Percentiles rank a stretch among this genome's conserved stretches.
Conservation (phyloP, 2,329 filamentous ascomycete genomes). For the Fusarium sp. region DNA sequence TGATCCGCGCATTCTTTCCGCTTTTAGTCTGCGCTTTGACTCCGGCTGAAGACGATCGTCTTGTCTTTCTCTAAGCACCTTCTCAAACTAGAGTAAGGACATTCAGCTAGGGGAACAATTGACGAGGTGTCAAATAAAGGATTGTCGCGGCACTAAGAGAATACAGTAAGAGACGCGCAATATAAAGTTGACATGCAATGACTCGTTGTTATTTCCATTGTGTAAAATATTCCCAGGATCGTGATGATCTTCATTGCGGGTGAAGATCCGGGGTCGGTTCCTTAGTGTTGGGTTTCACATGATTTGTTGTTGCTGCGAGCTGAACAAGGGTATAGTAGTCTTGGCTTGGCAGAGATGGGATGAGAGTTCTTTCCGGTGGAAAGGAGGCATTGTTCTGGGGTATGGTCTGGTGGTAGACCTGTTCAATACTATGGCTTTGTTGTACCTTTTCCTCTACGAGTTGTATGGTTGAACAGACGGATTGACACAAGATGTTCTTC, state of each 20-base stretch:
- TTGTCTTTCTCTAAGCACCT: background rate
- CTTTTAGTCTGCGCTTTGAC: background rate
- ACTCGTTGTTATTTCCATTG: background rate
- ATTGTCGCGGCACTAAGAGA: background rate
- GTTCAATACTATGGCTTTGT: background rate
- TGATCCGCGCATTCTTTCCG: background rate
- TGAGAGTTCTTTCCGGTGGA: background rate
- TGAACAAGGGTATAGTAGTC: background rate
- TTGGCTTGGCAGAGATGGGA: background rate
- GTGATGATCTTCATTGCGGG: background rate
- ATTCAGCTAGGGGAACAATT: background rate
- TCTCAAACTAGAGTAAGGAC: too few relatives aligned
- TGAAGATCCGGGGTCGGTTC: conserved; percentile 11
- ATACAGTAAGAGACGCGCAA: background rate
- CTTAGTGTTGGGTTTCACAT: background rate
- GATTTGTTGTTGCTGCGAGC: background rate
- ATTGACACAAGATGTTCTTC: too few relatives aligned
- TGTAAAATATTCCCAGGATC: background rate
- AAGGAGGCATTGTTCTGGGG: background rate
- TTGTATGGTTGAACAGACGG: too few relatives aligned
- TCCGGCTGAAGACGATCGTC: background rate
- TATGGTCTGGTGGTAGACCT: background rate
- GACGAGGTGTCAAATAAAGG: background rate
- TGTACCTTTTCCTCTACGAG: too few relatives aligned
- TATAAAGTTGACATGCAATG: background rate